Conservation (phyloP, 2,329 filamentous ascomycete genomes). For the Niveomyces coronatus region DNA sequence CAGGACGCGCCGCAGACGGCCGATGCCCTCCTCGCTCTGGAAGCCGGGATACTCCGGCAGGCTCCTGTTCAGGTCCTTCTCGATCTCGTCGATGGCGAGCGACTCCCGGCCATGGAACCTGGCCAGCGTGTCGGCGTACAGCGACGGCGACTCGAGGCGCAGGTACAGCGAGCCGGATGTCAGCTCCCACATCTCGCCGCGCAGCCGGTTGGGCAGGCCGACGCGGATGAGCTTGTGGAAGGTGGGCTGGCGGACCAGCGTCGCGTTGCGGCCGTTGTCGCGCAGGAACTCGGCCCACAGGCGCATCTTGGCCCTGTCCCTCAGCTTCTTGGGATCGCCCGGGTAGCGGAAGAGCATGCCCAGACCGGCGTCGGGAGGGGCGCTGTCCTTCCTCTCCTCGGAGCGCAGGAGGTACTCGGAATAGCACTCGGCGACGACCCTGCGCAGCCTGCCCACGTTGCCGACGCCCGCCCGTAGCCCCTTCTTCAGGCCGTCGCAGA, state of each 20-base stretch:
- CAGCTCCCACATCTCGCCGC: slow-evolving; percentile 94
- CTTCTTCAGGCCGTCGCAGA: slow-evolving; percentile 91
- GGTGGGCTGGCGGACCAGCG: slow-evolving; percentile 86
- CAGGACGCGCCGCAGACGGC: slow-evolving; percentile 74
- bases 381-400: slow-evolving; percentile 48
- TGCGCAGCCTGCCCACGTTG: slow-evolving; percentile 74
- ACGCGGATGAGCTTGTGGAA: slow-evolving; percentile 97
- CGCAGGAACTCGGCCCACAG: slow-evolving; percentile 94
- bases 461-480: slow-evolving; percentile 79
- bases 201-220: slow-evolving; percentile 81
- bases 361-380: slow-evolving; percentile 75
- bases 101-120: slow-evolving; percentile 82
- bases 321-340: slow-evolving; percentile 84
- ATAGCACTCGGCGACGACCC: slow-evolving; percentile 76
- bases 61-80: slow-evolving; percentile 95
- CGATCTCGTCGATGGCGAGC: slow-evolving; percentile 95
- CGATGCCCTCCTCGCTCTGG: slow-evolving; percentile 92
- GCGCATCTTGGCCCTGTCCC: slow-evolving; percentile 94
- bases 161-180: slow-evolving; percentile 86
- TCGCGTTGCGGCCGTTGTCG: slow-evolving; percentile 90
- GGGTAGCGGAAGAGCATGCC: slow-evolving; percentile 91
- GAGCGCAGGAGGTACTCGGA: slow-evolving; percentile 70
- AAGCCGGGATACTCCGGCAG: slow-evolving; percentile 95
- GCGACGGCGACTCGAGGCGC: slow-evolving; percentile 71
- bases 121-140: slow-evolving; percentile 73